Conservation (phyloP, 768 basidiomycete species). For the Hysterangium stoloniferum region DNA sequence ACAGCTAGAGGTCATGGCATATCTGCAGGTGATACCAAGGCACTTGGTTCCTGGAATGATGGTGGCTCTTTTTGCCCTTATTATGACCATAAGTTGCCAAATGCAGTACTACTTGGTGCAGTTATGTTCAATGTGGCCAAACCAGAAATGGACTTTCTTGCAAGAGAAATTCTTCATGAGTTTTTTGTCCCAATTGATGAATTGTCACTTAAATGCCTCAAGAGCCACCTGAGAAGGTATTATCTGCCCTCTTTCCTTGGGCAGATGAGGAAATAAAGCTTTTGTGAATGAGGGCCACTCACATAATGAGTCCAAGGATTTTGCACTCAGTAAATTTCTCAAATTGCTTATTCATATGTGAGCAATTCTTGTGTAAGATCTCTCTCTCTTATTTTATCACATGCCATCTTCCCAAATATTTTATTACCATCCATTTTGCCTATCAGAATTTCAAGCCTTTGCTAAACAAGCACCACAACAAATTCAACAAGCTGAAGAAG, state of each 20-base stretch:
- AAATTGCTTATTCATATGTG: conserved; percentile 19
- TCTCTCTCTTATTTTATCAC: conserved; percentile 20
- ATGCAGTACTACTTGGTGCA: conserved; percentile 24
- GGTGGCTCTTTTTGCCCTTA: conserved; percentile 20
- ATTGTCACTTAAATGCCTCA: too few species aligned
- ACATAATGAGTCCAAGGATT: conserved; percentile 17
- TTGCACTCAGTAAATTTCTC: conserved; percentile 23
- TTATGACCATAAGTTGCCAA: conserved; percentile 25
- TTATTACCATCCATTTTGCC: conserved; percentile 22
- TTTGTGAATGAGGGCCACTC: neutral
- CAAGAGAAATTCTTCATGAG: conserved; percentile 20
- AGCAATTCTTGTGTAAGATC: conserved; percentile 28
- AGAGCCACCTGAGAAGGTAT: conserved; percentile 20
- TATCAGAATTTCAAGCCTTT: conserved; percentile 17
- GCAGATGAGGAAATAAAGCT: conserved; percentile 18
- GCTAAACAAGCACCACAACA: conserved; percentile 10
- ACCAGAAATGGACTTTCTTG: conserved; percentile 22
- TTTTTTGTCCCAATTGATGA: neutral
- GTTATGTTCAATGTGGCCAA: conserved; percentile 23
- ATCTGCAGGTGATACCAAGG: conserved; percentile 20
- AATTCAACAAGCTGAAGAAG: conserved; percentile 17
- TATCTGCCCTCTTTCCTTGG: conserved; percentile 21
- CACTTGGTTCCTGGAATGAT: conserved; percentile 26
- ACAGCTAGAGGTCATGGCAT: conserved; percentile 25
- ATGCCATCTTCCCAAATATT: conserved; percentile 21